A percentile compares a stretch with the other conserved stretches of the same genome.
Conservation (phyloP, 176 grass and related monocot species). For the Ensete ventricosum region DNA sequence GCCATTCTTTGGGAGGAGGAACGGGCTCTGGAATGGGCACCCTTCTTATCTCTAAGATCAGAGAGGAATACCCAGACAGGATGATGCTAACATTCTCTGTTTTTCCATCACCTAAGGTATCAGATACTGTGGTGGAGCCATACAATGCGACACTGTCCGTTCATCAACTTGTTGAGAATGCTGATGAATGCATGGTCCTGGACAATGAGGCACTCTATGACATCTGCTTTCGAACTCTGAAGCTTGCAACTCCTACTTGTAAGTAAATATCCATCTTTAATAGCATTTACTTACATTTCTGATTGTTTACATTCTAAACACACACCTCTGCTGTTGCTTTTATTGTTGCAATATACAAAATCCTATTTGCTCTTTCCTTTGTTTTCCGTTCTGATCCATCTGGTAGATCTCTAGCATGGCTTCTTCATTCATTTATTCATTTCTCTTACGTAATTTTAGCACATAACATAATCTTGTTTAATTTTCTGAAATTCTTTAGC, state of each 20-base stretch:
- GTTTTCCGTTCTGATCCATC: no score
- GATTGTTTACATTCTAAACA: background rate
- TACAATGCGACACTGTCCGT: constrained; percentile 61
- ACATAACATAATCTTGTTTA: no score
- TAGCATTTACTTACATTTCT: constrained; percentile 4
- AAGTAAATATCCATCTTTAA: constrained; percentile 23
- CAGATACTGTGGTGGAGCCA: constrained; percentile 55
- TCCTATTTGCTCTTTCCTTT: background rate
- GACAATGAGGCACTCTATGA: constrained; percentile 63
- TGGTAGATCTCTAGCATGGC: no score
- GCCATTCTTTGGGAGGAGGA: constrained; percentile 58
- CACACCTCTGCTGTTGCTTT: background rate
- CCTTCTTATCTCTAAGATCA: constrained; percentile 64
- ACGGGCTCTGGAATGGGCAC: constrained; percentile 64
- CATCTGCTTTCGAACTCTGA: constrained; percentile 59
- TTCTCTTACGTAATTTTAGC: no score
- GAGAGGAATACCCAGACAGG: constrained; percentile 60
- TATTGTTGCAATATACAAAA: background rate
- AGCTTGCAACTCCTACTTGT: constrained; percentile 53
- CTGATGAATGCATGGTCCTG: constrained; percentile 61
- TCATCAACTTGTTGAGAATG: constrained; percentile 60
- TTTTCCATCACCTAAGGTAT: constrained; percentile 58
- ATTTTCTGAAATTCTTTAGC: no score
- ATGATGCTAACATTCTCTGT: constrained; percentile 65
- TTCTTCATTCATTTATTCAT: no score